Evolutionary conservation across 768 basidiomycete genomes (phyloP).

Genomic region (Dacryopinax primogenitus): DNA sequence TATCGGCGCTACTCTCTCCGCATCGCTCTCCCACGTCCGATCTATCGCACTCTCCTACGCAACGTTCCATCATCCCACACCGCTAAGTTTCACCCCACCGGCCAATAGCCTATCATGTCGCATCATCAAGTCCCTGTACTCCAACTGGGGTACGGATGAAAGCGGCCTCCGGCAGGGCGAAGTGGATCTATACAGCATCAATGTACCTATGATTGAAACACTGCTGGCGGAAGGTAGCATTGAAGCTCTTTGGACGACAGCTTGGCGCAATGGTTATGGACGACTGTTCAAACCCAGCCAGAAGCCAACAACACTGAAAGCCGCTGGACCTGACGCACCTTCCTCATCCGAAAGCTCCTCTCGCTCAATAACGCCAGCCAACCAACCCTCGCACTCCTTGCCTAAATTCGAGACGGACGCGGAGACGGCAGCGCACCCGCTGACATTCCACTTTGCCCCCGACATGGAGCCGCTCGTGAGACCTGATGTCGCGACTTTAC

Average conservation of each 20-base stretch:
- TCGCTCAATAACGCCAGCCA: slow-evolving; percentile 17
- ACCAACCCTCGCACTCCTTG: slow-evolving; percentile 13
- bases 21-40: slow-evolving; percentile 53
- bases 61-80: slow-evolving; percentile 56
- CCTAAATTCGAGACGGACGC: slow-evolving; percentile 8
- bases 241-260: slow-evolving; percentile 61
- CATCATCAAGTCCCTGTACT: slow-evolving; percentile 64
- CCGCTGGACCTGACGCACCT: slow-evolving; percentile 37
- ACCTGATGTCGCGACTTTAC: slow-evolving; percentile 46
- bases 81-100: slow-evolving; percentile 45
- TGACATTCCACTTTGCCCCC: slow-evolving; percentile 65
- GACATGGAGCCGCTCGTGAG: slow-evolving; percentile 56
- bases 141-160: slow-evolving; percentile 68
- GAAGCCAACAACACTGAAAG: slow-evolving; percentile 19
- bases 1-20: slow-evolving; percentile 78
- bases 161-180: slow-evolving; percentile 45
- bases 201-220: slow-evolving; percentile 67
- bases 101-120: slow-evolving; percentile 55
- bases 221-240: slow-evolving; percentile 48
- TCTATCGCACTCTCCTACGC: slow-evolving; percentile 86
- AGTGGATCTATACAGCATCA: slow-evolving; percentile 75
- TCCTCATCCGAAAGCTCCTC: background rate
- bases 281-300: slow-evolving; percentile 51
- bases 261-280: slow-evolving; percentile 80
- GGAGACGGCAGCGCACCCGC: slow-evolving; percentile 17